Evolutionary conservation across 208 protist species (phyloP).

Genomic region (Crithidia thermophila): DNA sequence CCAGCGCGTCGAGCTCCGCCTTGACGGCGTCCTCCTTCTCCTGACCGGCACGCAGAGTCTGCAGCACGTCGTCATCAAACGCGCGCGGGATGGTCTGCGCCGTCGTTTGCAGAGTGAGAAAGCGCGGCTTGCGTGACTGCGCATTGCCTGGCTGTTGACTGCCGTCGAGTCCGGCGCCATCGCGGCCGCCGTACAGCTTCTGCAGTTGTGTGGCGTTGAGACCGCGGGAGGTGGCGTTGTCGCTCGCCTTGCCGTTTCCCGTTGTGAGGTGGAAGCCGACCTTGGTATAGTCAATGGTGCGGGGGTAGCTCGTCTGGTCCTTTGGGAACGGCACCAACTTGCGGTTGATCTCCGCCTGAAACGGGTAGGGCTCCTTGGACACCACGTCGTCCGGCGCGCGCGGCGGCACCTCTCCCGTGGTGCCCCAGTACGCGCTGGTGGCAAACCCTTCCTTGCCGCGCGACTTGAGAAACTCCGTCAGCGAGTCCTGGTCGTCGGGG

Average conservation of each 20-base stretch:
- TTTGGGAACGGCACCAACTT: conserved; percentile 86
- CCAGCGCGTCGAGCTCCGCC: conserved; percentile 42
- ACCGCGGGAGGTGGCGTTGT: conserved; percentile 34
- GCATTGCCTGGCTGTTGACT: not conserved
- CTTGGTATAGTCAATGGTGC: conserved; percentile 69
- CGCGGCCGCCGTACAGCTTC: conserved; percentile 32
- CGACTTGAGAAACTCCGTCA: conserved; percentile 57
- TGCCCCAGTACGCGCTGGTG: conserved; percentile 87
- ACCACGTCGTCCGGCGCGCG: conserved; percentile 76
- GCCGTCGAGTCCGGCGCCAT: conserved; percentile 5
- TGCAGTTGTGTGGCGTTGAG: conserved; percentile 73
- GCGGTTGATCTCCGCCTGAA: conserved; percentile 79
- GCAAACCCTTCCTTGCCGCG: conserved; percentile 65
- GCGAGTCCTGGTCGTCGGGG: conserved; percentile 43
- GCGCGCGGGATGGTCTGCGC: conserved; percentile 61
- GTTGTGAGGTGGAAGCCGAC: conserved; percentile 67
- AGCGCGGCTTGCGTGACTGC: conserved; percentile 50
- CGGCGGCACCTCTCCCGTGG: conserved; percentile 68
- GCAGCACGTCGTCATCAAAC: conserved; percentile 71
- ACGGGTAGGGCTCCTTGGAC: conserved; percentile 63
- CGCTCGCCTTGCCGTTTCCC: conserved; percentile 40
- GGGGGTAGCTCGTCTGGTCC: conserved; percentile 77
- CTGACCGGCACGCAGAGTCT: conserved; percentile 52
- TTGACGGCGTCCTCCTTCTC: conserved; percentile 44
- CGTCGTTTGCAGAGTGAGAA: conserved; percentile 68